A percentile compares a stretch with the other conserved stretches of the same genome.
Evolutionary conservation across 192 early-diverging fungal species (phyloP).

Genomic region (Umbelopsis sp.): DNA sequence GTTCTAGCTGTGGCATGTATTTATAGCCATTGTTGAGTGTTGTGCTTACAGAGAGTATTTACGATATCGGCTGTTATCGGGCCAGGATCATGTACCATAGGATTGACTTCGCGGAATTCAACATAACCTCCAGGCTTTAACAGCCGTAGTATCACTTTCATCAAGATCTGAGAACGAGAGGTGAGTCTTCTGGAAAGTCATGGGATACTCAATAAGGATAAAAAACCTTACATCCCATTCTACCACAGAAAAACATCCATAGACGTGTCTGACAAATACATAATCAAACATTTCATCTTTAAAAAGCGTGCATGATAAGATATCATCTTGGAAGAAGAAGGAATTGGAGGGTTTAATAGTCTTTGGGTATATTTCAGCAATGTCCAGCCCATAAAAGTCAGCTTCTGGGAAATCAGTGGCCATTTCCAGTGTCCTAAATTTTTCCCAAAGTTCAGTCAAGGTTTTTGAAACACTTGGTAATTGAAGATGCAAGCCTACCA

Average conservation of each 20-base stretch:
- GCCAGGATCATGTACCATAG: conserved; percentile 15
- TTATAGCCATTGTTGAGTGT: not conserved
- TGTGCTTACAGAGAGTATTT: not conserved
- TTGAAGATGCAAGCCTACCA: not conserved
- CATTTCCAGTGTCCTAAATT: conserved; percentile 39
- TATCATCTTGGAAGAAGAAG: conserved; percentile 18
- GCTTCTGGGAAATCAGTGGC: conserved; percentile 36
- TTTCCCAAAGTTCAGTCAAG: not conserved
- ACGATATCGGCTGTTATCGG: conserved; percentile 7
- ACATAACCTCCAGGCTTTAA: conserved; percentile 45
- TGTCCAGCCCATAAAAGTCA: conserved; percentile 37
- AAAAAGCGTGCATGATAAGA: not conserved
- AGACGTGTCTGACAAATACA: conserved; percentile 28
- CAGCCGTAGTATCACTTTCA: conserved; percentile 30
- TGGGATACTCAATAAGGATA: not conserved
- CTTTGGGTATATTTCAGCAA: conserved; percentile 31
- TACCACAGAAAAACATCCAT: conserved; percentile 17
- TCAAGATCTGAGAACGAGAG: conserved; percentile 3
- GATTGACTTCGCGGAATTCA: conserved; percentile 41
- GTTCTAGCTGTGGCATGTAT: not conserved
- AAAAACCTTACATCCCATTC: conserved; percentile 21
- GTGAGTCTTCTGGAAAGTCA: not conserved
- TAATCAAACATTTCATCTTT: conserved; percentile 29
- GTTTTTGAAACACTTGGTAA: conserved; percentile 19
- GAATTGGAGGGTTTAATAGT: conserved; percentile 23